Base-by-base conservation (phyloP, 2,329 filamentous ascomycete genomes). In the Talaromyces sp. region DNA sequence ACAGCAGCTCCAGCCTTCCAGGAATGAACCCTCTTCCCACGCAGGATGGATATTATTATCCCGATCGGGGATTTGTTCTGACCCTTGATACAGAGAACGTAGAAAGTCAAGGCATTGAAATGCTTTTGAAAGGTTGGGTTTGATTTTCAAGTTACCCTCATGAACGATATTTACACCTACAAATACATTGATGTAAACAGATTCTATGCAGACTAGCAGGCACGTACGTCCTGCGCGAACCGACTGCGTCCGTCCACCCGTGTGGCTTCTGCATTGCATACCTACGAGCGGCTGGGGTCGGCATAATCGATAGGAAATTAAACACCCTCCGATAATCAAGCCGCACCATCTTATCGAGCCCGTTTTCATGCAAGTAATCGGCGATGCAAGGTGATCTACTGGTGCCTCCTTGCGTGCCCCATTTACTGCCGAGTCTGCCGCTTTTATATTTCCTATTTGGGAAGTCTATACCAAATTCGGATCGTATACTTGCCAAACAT, bases 221-320 rank as follows among this genome's bases (percentile, higher is more conserved):
- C 40, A 44, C 23, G 23, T 23, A 23, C 23, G 23, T 23, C 23
- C 9, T 47, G 42, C 18, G 18, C 18, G 42, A 23, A 23, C 9
- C 7, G 18, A 47, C 42, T 10, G 40, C n/a, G 42, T 47, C 33
- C 33, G 7, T 36, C 44, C 10, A 14, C 44, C 44, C 18, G 44
- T 47, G 44, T 47, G 44, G 44, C 18, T 18, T 3, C 44, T 47
- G 44, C 44, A 47, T 47, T 47, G 44, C 44, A 47, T 47, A 47
- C 44, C 44, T 47, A 27, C 44, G 44, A 47, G 50, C 50, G 50
- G 50, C 50, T 53, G 50, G 50, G 50, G 27, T 23, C 27, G 50
- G 50, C 50, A 53, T 31, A 53, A 53, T 53, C 50, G 50, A 53
- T 53, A 53, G 50, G 50, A 53, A 53, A 53, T 31, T 53, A 52